Evolutionary conservation across 1,284 basidiomycete species (phyloP), one percentile per base, ranked within the genome.

Genomic region (Malassezia japonica): DNA sequence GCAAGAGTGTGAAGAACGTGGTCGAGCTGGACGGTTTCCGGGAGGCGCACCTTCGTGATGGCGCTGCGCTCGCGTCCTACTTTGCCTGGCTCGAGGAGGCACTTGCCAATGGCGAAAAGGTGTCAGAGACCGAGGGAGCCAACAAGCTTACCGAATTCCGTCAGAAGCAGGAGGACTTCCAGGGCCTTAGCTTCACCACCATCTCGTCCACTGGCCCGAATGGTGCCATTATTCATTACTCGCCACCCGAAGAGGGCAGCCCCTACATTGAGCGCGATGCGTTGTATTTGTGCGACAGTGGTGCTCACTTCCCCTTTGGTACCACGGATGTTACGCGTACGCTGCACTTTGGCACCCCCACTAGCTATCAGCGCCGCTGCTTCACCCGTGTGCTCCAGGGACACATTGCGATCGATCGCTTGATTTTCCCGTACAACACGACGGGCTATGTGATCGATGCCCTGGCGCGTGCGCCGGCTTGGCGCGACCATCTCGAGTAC

Each of bases 361-460:
- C 82, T 1, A 77, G 78, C 0, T 84, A 88, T 62, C 86, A 95
- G 75, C 86, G 83, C 59, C 80, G 86, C 0, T 84, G 87, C 0
- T 94, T 90, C 65, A 96, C 92, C 0, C 80, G 90, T 15, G 94
- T 98, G 1, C 77, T 98, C 40, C 91, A 98, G 76, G 92, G 92
- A 0, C 88, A 96, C 70, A 94, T 98, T 56, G 82, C 86, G 1
- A 84, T 94, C 41, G 92, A 94, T 72, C 80, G 80, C 0, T 82
- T 83, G 9, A 73, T 95, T 6, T 89, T 95, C 74, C 92, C 92
- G 0, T 79, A 77, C 43, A 88, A 87, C 16, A 94, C 89, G 0
- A 87, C 88, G 23, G 89, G 86, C 1, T 70, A 67, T 36, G 81
- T 35, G 56, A 85, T 89, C 57, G 91, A 96, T 75, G 79, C 85